Evolutionary conservation across 2,329 filamentous ascomycete genomes (phyloP), one percentile per base, ranked within the genome.

Genomic region (Trichoderma sp.): DNA sequence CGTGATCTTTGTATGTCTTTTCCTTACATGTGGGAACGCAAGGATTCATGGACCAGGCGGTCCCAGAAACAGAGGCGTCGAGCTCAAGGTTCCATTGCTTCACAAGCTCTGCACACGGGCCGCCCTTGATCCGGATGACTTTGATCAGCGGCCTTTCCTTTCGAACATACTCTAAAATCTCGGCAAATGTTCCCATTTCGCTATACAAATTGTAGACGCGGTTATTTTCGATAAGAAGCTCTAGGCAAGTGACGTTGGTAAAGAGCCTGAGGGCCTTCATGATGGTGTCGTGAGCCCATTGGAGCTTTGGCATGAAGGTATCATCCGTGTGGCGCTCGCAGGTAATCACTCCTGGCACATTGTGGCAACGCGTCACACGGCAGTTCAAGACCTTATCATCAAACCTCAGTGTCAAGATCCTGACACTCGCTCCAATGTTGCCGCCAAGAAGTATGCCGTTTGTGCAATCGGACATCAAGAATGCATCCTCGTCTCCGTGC

Each of bases 361-460:
- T 56, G 5, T 54, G n/a, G 60, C 60, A 64, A 15, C 50, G 48
- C 8, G 13, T 32, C 13, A 22, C 50, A 22, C 34, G 25, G 13
- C 60, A 64, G 6, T 64, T 64, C 48, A 54, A 54, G 48, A 64
- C 60, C 22, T 56, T 64, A 29, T 64, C 60, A 27, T 64, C 60
- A n/a, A 64, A 64, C 15, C 60, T 56, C n/a, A 64, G 50, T 4
- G 60, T 56, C 35, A 64, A 45, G 27, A 25, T 42, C 3, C 50
- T 25, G 27, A 64, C 50, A 10, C 35, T 64, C 13, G 34, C n/a
- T 42, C 48, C 60, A 34, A 64, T 64, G 8, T n/a, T 19, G 7
- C 60, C 60, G 3, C 60, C 60, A 25, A 64, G 25, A n/a, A 64
- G 60, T 12, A n/a, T 32, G 25, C 50, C 56, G 27, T 39, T 25